Conservation (phyloP, 2,329 filamentous ascomycete species). For the Alternaria gansuensis region DNA sequence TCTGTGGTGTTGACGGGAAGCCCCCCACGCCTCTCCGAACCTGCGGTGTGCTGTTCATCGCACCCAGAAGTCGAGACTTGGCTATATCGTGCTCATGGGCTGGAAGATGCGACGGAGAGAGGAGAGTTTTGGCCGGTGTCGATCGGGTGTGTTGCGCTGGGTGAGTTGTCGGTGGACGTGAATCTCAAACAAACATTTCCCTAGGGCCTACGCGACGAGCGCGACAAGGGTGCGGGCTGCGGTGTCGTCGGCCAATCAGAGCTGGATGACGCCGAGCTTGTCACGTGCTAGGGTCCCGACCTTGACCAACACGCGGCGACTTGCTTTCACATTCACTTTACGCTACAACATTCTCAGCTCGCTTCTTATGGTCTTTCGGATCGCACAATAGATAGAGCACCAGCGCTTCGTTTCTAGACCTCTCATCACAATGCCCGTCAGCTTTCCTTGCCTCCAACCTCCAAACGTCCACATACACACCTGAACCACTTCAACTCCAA, state of each 20-base stretch:
- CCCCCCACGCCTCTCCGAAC: conserved; percentile 75
- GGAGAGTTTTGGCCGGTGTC: conserved; percentile 13
- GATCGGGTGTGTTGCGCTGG: conserved; percentile 20
- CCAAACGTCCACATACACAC: conserved; percentile 26
- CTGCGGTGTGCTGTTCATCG: conserved; percentile 82
- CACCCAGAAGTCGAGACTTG: conserved; percentile 57
- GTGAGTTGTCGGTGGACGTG: conserved; percentile 20
- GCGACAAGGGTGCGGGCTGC: conserved; percentile 35
- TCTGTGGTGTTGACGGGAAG: conserved; percentile 76
- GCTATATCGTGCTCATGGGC: conserved; percentile 33
- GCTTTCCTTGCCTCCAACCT: conserved; percentile 22
- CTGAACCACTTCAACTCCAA: conserved; percentile 16
- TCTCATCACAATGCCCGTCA: conserved; percentile 28
- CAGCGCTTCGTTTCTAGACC: conserved; percentile 9
- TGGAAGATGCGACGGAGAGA: conserved; percentile 8
- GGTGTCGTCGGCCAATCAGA: conserved; percentile 31
- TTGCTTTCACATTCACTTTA: conserved; percentile 15
- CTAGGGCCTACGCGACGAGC: conserved; percentile 33
- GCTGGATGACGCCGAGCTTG: conserved; percentile 15
- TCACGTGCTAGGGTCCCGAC: conserved; percentile 20
- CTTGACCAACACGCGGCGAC: conserved; percentile 1
- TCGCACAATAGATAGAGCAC: conserved; percentile 17
- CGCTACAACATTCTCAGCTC: conserved; percentile 1
- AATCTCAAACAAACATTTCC: conserved; percentile 42
- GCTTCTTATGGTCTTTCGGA: conserved; percentile 12